Evolutionary conservation across 1,284 basidiomycete species (phyloP).

Genomic region (Waitea zeae): DNA sequence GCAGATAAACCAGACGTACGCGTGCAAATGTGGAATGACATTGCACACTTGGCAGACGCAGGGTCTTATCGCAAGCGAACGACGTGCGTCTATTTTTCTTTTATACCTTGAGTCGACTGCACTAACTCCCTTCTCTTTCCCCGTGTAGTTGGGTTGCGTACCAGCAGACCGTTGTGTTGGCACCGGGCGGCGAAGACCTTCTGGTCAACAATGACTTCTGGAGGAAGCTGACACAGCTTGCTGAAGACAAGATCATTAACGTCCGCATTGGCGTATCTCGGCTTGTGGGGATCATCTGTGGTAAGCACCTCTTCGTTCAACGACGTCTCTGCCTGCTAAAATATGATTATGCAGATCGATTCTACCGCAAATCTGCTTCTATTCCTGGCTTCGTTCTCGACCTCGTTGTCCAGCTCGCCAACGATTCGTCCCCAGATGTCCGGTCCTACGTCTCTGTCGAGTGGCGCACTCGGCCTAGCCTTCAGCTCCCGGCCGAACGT

Average conservation of each 20-base stretch:
- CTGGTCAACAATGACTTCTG: conserved; percentile 44
- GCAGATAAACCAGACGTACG: conserved; percentile 19
- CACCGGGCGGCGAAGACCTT: conserved; percentile 19
- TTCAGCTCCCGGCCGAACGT: background rate
- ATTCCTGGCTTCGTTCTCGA: conserved; percentile 1
- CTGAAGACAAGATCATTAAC: conserved; percentile 62
- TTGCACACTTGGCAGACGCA: conserved; percentile 37
- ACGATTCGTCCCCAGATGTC: conserved; percentile 13
- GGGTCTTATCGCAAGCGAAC: conserved; percentile 51
- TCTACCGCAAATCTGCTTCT: conserved; percentile 6
- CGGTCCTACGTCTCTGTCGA: conserved; percentile 9
- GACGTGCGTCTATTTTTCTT: conserved; percentile 32
- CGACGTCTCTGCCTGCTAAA: conserved; percentile 7
- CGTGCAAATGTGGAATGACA: conserved; percentile 25
- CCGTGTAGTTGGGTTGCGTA: conserved; percentile 46
- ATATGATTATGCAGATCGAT: conserved; percentile 8
- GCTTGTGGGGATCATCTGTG: conserved; percentile 35
- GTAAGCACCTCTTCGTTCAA: conserved; percentile 19
- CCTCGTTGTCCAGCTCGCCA: conserved; percentile 8
- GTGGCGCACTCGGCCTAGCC: background rate
- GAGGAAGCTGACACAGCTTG: conserved; percentile 36
- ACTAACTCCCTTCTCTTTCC: conserved; percentile 1
- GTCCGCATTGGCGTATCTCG: conserved; percentile 78
- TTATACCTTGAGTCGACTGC: conserved; percentile 2
- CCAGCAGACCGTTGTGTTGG: conserved; percentile 40